Percentiles rank a stretch among this genome's conserved stretches.
phyloP scores from a whole-genome alignment of 225 moss, liverwort and hornwort genomes.

The Asterella californica region DNA sequence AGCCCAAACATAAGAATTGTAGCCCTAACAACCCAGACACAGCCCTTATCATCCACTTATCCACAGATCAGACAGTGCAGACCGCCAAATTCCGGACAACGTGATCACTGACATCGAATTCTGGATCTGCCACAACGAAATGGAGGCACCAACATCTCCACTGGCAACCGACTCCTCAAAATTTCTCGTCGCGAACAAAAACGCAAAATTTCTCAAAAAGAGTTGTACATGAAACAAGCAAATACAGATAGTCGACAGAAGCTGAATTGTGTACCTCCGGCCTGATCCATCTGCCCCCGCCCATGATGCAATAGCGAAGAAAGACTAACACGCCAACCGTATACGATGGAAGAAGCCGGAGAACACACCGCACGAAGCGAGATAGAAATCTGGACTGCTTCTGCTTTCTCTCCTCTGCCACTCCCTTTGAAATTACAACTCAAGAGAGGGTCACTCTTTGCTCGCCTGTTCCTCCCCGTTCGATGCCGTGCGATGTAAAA shows the following conservation, averaged over 20 bases:
- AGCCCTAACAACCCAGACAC: not conserved
- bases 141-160: not conserved
- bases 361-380: not conserved
- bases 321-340: not conserved
- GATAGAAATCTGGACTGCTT: not conserved
- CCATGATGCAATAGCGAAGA: conserved; percentile 20
- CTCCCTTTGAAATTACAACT: not conserved
- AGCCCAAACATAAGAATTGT: not conserved
- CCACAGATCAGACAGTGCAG: not conserved
- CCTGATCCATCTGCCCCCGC: conserved; percentile 39
- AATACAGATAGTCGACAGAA: not conserved
- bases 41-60: not conserved
- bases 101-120: not conserved
- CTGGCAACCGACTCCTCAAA: not conserved
- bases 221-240: not conserved
- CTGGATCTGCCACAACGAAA: not conserved
- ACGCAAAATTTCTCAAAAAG: not conserved
- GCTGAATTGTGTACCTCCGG: conserved; percentile 32
- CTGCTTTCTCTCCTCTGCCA: not conserved
- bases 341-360: not conserved
- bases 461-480: conserved; percentile 1
- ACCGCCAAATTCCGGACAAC: not conserved
- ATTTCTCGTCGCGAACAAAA: not conserved
- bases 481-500: not conserved
- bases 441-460: not conserved